Base-by-base conservation (phyloP, 768 basidiomycete species). In the Leccinum ochraceum region DNA sequence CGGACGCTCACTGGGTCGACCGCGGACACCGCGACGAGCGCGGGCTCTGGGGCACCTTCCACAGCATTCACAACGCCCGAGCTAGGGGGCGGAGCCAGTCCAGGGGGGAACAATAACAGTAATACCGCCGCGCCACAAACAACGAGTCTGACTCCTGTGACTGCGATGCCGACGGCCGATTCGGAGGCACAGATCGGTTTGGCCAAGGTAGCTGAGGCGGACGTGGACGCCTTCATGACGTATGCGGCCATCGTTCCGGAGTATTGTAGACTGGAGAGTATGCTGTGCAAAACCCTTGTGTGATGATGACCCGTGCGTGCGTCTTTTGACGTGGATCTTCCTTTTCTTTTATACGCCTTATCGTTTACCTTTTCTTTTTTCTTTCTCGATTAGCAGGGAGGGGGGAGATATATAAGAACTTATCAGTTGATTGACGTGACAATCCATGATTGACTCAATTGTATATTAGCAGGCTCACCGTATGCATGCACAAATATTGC, bases 211-310 rank as follows among this genome's bases (percentile, higher is more conserved):
- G 91, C 92, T 0, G 90, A 92, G 60, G 85, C 92, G 14, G 92
- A 94, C 70, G 76, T 85, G 56, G 92, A 94, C 72, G 87, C 91
- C 58, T 92, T 92, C 74, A 83, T 91, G 85, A 84, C 88, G 0
- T 94, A 94, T 70, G 90, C 91, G 20, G 85, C 90, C 37, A 89
- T 93, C 70, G 88, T 94, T 17, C 89, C 90, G 28, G 92, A 94
- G 75, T 94, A 86, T 72, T 86, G 83, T 76, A 79, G 92, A 46
- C 74, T 94, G 64, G 92, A 94, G 75, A 82, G 84, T 11, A 87
- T 94, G 83, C 74, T 93, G 54, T 82, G 87, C 65, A 92, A 91
- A 67, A 76, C 76, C 8, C 75, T 84, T 59, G 82, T 83, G 11
- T 83, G 61, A 71, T 46, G 13, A 17, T 17, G 24, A 26, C 6